phyloP scores from a whole-genome alignment of 306 rosid species.

The Lotus japonicus region DNA sequence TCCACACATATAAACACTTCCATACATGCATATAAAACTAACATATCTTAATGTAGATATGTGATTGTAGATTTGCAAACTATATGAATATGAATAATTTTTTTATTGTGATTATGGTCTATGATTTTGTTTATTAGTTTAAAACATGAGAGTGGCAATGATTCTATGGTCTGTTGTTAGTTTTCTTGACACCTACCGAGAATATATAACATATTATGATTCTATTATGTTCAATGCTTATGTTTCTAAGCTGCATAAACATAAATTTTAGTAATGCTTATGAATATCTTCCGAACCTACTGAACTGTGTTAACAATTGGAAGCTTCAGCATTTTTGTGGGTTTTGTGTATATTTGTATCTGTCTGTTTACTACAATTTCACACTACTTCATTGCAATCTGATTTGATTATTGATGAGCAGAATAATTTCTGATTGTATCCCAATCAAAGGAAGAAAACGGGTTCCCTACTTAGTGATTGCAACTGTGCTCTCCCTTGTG shows the following conservation, averaged over 20 bases:
- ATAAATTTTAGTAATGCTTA: not conserved
- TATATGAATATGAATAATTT: not conserved
- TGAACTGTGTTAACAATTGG: not conserved
- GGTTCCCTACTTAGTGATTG: slow-evolving; percentile 69
- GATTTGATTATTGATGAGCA: slow-evolving; percentile 33
- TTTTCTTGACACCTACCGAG: not conserved
- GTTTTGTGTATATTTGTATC: not conserved
- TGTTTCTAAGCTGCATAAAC: not conserved
- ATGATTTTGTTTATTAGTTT: slow-evolving; percentile 5
- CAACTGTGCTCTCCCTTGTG: slow-evolving; percentile 73
- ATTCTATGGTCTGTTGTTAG: not conserved
- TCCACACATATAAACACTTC: not conserved
- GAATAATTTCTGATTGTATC: slow-evolving; percentile 77
- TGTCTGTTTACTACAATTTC: slow-evolving; percentile 6
- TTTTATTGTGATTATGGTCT: not conserved
- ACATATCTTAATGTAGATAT: not conserved
- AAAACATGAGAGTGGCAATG: not conserved
- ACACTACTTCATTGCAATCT: slow-evolving; percentile 17
- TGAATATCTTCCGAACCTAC: not conserved
- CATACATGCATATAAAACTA: not conserved
- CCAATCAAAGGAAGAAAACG: slow-evolving; percentile 79
- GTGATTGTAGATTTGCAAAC: not conserved
- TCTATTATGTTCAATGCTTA: not conserved
- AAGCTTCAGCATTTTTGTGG: slow-evolving; percentile 11
- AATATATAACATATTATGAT: not conserved